These are phyloP conservation scores for Kwoniella sp. DNA, from an alignment of 768 basidiomycete species.

Conservation along the genomic window DNA sequence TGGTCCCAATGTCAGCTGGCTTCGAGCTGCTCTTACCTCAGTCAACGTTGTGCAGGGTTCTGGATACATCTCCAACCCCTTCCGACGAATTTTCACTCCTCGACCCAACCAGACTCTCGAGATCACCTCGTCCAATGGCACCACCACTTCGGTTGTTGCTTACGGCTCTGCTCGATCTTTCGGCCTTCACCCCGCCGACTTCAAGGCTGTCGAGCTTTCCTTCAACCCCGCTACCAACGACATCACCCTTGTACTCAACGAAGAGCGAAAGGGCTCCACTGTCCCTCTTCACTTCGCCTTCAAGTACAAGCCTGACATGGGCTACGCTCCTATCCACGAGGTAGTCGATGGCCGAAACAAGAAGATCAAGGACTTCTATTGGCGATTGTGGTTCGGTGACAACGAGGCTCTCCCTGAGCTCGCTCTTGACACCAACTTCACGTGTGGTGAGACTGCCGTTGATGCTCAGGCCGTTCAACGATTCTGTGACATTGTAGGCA, in stretches of 20 bases:
- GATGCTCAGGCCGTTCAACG: conserved; percentile 73
- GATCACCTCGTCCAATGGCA: conserved; percentile 60
- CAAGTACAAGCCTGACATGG: conserved; percentile 81
- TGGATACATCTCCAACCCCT: conserved; percentile 82
- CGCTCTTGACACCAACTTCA: conserved; percentile 76
- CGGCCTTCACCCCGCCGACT: conserved; percentile 69
- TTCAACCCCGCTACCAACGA: conserved; percentile 62
- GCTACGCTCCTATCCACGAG: conserved; percentile 91
- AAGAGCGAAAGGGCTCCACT: conserved; percentile 74
- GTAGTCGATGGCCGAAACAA: conserved; percentile 76
- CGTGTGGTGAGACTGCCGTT: conserved; percentile 81
- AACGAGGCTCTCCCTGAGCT: conserved; percentile 74
- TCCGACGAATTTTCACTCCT: conserved; percentile 81
- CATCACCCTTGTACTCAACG: conserved; percentile 75
- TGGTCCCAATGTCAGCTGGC: conserved; percentile 80
- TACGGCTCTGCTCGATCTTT: conserved; percentile 80
- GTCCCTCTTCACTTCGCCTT: conserved; percentile 82
- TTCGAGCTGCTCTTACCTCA: conserved; percentile 78
- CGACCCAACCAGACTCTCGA: conserved; percentile 77
- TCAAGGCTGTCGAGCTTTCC: conserved; percentile 79
- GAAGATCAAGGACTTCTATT: conserved; percentile 96
- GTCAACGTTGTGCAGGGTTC: conserved; percentile 82
- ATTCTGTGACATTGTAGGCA: conserved; percentile 85
- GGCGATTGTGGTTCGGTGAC: conserved; percentile 97
- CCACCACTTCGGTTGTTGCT: conserved; percentile 65